Evolutionary conservation across 2,329 filamentous ascomycete species (phyloP), one percentile per base, ranked within the genome.

Genomic region (Claviceps fusiformis): DNA sequence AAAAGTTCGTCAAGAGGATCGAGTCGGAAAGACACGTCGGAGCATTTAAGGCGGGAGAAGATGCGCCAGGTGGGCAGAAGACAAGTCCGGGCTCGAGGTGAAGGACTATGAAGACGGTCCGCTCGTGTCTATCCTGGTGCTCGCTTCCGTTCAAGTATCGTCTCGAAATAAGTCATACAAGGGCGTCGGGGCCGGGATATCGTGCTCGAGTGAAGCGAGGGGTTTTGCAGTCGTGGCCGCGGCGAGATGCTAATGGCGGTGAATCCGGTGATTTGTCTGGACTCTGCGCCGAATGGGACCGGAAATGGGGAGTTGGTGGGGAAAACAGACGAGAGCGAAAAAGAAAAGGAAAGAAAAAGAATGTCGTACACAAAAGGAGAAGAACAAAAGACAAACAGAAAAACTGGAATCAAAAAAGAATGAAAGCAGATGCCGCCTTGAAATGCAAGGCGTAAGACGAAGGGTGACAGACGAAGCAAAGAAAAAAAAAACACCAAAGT

Each of bases 111-210:
- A 3, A 33, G 29, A 48, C 2, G 27, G 46, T 5, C 27, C 46
- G 17, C 46, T 33, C 46, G 46, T 11, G 29, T 27, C 29, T n/a
- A 31, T 48, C 13, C 17, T 33, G 8, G 35, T 7, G 17, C 17
- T 35, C 10, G n/a, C 17, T 35, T 37, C 11, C 31, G 5, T 19
- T 33, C 9, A 49, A 15, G 19, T 31, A 4, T 49, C 31, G 31
- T 5, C 47, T 81, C 60, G 24, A 44, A 33, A 45, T 11, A 27
- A 49, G 3, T 17, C 46, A 33, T 48, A 7, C 8, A 49, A 11
- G 15, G 47, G n/a, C 31, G 17, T 49, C 47, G 27, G 8, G 31
- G 4, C n/a, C n/a, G n/a, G 3, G 31, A 49, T 27, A 13, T 27
- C 19, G 44, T 46, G 44, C 44, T 35, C 37, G 3, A 15, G 11